These are phyloP conservation scores for Oldenlandia corymbosa DNA, from an alignment of 257 asterid genomes.

Conservation along the genomic window DNA sequence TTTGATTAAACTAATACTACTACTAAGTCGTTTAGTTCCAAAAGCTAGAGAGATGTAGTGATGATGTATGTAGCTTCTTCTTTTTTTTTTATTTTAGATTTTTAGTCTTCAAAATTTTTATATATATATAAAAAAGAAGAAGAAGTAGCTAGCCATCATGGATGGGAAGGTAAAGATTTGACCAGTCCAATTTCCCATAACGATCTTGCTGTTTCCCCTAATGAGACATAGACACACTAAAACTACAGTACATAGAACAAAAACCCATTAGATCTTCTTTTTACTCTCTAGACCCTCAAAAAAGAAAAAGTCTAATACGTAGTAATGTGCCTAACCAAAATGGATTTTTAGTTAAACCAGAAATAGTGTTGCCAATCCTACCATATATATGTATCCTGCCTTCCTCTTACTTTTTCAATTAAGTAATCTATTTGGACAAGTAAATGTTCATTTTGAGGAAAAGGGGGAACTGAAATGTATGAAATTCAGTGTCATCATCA, in stretches of 20 bases:
- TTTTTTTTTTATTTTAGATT: too few relatives aligned
- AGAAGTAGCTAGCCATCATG: not conserved
- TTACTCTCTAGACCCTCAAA: not conserved
- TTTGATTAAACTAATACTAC: too few relatives aligned
- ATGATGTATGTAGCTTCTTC: too few relatives aligned
- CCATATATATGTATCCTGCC: not conserved
- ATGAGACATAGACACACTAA: conserved; percentile 34
- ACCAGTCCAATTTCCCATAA: conserved; percentile 60
- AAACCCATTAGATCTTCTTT: not conserved
- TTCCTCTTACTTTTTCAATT: not conserved
- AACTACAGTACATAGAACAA: not conserved
- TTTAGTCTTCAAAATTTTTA: too few relatives aligned
- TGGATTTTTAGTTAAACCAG: conserved; percentile 20
- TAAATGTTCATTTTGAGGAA: conserved; percentile 27
- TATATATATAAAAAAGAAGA: too few relatives aligned
- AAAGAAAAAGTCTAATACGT: not conserved
- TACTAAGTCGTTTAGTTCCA: too few relatives aligned
- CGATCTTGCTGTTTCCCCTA: conserved; percentile 69
- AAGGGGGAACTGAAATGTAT: conserved; percentile 17
- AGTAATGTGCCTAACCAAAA: conserved; percentile 27
- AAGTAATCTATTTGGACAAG: conserved; percentile 34
- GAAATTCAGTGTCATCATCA: not conserved
- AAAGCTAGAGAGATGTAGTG: too few relatives aligned
- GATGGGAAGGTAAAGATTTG: conserved; percentile 30
- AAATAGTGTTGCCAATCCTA: not conserved